Base-by-base conservation (phyloP, 257 asterid species). In the Penstemon eatonii region DNA sequence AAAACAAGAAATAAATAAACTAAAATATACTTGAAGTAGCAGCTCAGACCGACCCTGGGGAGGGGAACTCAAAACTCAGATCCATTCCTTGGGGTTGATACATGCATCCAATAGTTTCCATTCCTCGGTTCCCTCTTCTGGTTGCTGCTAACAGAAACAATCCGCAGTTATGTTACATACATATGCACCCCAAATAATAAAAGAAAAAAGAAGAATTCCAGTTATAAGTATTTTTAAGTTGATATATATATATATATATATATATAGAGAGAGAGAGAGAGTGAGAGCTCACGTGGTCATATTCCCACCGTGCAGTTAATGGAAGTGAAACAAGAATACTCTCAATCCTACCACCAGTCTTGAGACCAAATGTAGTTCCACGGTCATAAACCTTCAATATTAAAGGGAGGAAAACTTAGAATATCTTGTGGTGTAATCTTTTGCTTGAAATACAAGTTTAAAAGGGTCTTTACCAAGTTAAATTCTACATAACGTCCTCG, bases 281-380 rank as follows among this genome's bases (percentile, higher is more conserved):
- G 54, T 47, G 56, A 60, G 70, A 46, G 72, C 90, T 87, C 82
- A 94, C 99, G 56, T 94, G 97, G 77, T 89, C 85, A 46, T 93
- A 93, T 75, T 93, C 99, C 96, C 97, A 93, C 7, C 99, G 95
- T 4, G 96, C 91, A 66, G 93, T 79, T 39, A 93, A 82, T 47
- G 99, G 99, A 76, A 93, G 97, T 49, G 99, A 93, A 67, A 93
- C 97, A 12, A 93, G 99, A 73, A 94, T 94, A 72, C 99, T 94
- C 88, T 94, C 99, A 40, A 94, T 94, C 84, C 99, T 84, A 59
- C 99, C 99, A 49, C 99, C 99, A 52, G 99, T 94, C 79, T 94
- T 94, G 65, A 94, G 96, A 67, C 99, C 99, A 79, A 93, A 93
- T 71, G 99, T 93, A 44, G 99, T 93, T 79, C 99, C 99, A 50